Percentiles rank a stretch among this genome's conserved stretches.
These are phyloP conservation scores for Fagus crenata DNA, from an alignment of 306 rosid species.

Conservation along the genomic window DNA sequence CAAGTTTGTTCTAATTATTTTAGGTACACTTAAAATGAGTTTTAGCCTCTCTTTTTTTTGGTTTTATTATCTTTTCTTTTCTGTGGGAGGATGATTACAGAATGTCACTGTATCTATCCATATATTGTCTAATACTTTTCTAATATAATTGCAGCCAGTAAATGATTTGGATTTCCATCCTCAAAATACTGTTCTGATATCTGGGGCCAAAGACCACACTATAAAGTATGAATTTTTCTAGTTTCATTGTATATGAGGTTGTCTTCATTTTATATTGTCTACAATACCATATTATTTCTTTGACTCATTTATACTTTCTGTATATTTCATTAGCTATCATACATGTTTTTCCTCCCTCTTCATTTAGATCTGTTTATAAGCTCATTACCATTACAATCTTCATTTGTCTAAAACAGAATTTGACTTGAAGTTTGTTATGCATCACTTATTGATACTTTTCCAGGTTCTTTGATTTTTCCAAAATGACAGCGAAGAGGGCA, in stretches of 20 bases:
- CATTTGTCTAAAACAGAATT: background rate
- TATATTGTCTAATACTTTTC: constrained; percentile 21
- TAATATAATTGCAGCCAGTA: constrained; percentile 66
- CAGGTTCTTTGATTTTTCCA: constrained; percentile 91
- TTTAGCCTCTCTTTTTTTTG: constrained; percentile 11
- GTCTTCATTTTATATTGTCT: background rate
- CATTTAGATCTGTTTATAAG: constrained; percentile 25
- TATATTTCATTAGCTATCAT: background rate
- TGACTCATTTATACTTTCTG: background rate
- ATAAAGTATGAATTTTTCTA: constrained; percentile 61
- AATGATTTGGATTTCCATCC: constrained; percentile 98
- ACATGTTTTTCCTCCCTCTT: constrained; percentile 5
- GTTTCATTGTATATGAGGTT: constrained; percentile 12
- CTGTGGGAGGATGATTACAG: background rate
- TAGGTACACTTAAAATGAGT: background rate
- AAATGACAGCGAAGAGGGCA: constrained; percentile 82
- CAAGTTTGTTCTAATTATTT: constrained; percentile 18
- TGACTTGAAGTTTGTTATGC: background rate
- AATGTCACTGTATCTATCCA: background rate
- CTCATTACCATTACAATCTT: constrained; percentile 16
- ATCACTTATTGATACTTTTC: constrained; percentile 5
- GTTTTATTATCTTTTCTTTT: background rate
- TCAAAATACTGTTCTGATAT: constrained; percentile 70
- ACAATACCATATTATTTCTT: background rate
- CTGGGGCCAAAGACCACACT: constrained; percentile 90